Base-by-base conservation (phyloP, 2,329 filamentous ascomycete genomes). In the Colletotrichum sidae region DNA sequence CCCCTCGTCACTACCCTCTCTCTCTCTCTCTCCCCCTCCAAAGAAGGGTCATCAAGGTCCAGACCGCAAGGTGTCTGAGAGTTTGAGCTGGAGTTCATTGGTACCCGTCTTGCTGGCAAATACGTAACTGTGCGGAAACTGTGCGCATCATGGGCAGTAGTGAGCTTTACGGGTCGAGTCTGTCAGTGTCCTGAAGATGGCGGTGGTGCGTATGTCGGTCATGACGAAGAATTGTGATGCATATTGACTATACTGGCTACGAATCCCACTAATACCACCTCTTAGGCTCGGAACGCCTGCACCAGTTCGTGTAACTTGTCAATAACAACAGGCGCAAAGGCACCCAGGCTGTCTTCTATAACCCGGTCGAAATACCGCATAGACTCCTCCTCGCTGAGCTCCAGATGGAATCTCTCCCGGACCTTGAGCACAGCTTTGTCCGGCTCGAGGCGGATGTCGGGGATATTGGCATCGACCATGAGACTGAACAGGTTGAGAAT, bases 401-500 rank as follows among this genome's bases (percentile, higher is more conserved):
- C 95, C 54, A 99, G 78, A 79, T 96, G 94, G 77, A 99, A 97
- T 42, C 96, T 84, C 80, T 99, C 96, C 75, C 96, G 91, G 6
- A 99, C 95, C 80, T 98, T 99, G 71, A 94, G 82, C 13, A 98
- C 95, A 10, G 93, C 94, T 80, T 96, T 96, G 78, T 97, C 94
- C 10, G 93, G 92, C 79, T 97, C 94, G 25, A 97, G 86, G 64
- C 92, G 90, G 73, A 99, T 96, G 72, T 98, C 96, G 0, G 94
- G 96, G 65, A 99, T 97, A 74, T 97, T 97, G 44, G 96, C 95
- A 76, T 98, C 94, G 13, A 97, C 92, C 96, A 99, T 99, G 63
- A 99, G 84, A 72, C 92, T 94, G 77, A 99, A 99, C 49, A 99
- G 78, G 73, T 99, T 99, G 35, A 99, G 84, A 45, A 99, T 96